Base-by-base conservation (phyloP, 129 eudicot species). In the Centrapalus pauciflorus region DNA sequence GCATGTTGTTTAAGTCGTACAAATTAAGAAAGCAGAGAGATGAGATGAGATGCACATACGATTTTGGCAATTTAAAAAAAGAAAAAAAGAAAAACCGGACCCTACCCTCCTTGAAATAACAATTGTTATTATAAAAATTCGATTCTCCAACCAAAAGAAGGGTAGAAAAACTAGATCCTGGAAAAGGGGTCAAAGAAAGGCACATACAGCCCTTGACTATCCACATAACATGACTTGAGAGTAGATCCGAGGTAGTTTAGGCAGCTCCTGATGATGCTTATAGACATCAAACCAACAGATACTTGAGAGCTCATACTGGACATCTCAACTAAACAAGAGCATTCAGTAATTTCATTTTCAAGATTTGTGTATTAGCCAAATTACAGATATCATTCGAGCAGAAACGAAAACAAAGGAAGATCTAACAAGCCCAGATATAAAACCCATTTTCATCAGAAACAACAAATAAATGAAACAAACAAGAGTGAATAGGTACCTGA, bases 81-180 rank as follows among this genome's bases (percentile, higher is more conserved):
- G n/a, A n/a, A n/a, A n/a, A n/a, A n/a, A n/a, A n/a, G n/a, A n/a
- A 49, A 49, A 49, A 49, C 55, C 55, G 11, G 27, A 20, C 10
- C 27, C 17, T 49, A 20, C 10, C 27, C 17, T 49, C 0, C 56
- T 49, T 7, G 56, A 49, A 49, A 16, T 49, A 49, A 26, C 25
- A 19, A 49, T 11, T 20, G 55, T 0, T 49, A 49, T 48, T 3
- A 3, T 19, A 45, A 26, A 5, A 55, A 26, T 25, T 26, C 16
- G 29, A 11, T 56, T 7, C 8, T 56, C 12, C 23, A 56, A 56
- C 40, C 3, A 56, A 58, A 58, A 28, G 21, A n/a, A n/a, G n/a
- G n/a, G n/a, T n/a, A n/a, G n/a, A 14, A 45, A 45, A 45, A 45
- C 24, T 57, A 59, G 65, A 59, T 59, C 65, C 65, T 46, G 20